phyloP scores from a whole-genome alignment of 306 rosid species.

The Cicer bijugum region DNA sequence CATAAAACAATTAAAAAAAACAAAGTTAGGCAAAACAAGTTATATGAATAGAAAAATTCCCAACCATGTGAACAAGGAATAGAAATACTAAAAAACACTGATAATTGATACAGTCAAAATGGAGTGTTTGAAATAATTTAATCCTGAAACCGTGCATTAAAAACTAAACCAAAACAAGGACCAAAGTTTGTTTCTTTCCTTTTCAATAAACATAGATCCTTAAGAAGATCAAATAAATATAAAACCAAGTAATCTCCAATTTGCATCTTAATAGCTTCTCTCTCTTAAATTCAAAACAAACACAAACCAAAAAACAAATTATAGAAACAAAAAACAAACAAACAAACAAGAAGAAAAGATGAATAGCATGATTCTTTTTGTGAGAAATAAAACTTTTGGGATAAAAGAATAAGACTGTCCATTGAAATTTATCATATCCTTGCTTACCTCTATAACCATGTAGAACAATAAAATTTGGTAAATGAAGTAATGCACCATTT shows the following conservation, averaged over 20 bases:
- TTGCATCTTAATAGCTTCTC: conserved; percentile 35
- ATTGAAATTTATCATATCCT: conserved; percentile 17
- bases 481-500: conserved; percentile 37
- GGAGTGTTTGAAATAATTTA: conserved; percentile 39
- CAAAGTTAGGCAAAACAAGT: conserved; percentile 26
- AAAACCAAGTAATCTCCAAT: conserved; percentile 42
- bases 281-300: conserved; percentile 22
- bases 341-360: conserved; percentile 2
- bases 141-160: conserved; percentile 38
- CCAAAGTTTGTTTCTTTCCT: conserved; percentile 39
- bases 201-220: conserved; percentile 43
- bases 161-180: conserved; percentile 42
- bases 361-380: not conserved
- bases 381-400: not conserved
- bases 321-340: not conserved
- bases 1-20: not conserved
- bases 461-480: conserved; percentile 31
- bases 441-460: conserved; percentile 42
- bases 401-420: conserved; percentile 28
- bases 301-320: not conserved
- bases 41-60: conserved; percentile 36
- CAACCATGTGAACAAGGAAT: conserved; percentile 58
- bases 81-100: conserved; percentile 50
- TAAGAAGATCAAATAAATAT: conserved; percentile 30
- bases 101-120: conserved; percentile 47